Evolutionary conservation across 768 basidiomycete genomes (phyloP).

Genomic region (Cubamyces sp.): DNA sequence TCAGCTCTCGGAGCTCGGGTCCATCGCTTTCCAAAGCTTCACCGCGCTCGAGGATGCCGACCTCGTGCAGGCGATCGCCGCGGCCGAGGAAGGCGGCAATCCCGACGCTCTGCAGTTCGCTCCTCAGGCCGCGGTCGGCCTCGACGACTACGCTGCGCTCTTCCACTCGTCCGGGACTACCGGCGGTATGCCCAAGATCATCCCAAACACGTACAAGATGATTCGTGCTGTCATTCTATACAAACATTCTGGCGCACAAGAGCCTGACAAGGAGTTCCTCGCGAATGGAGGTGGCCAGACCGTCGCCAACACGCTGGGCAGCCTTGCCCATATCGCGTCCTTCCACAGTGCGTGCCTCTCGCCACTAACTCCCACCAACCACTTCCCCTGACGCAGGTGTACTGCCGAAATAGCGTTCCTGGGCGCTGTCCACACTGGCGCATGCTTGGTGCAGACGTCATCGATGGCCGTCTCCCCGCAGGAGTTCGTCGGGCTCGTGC

Average conservation of each 20-base stretch:
- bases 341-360: constrained; percentile 14
- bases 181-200: constrained; percentile 25
- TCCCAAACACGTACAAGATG: constrained; percentile 25
- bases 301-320: constrained; percentile 26
- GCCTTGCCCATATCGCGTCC: constrained; percentile 25
- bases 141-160: constrained; percentile 17
- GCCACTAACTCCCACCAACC: background rate
- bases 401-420: constrained; percentile 4
- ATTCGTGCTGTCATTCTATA: constrained; percentile 9
- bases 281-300: background rate
- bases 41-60: background rate
- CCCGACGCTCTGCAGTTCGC: background rate
- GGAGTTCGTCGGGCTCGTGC: constrained; percentile 21
- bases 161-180: constrained; percentile 30
- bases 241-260: constrained; percentile 8
- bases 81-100: background rate
- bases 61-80: background rate
- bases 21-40: background rate
- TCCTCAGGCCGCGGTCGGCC: background rate
- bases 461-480: constrained; percentile 15
- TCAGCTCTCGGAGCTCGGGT: background rate
- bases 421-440: constrained; percentile 10
- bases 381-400: background rate
- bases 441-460: constrained; percentile 25
- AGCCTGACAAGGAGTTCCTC: background rate